A percentile compares a stretch with the other conserved stretches of the same genome.
Conservation (phyloP, 2,329 filamentous ascomycete genomes). For the Ceratocystis eucalypticola region DNA sequence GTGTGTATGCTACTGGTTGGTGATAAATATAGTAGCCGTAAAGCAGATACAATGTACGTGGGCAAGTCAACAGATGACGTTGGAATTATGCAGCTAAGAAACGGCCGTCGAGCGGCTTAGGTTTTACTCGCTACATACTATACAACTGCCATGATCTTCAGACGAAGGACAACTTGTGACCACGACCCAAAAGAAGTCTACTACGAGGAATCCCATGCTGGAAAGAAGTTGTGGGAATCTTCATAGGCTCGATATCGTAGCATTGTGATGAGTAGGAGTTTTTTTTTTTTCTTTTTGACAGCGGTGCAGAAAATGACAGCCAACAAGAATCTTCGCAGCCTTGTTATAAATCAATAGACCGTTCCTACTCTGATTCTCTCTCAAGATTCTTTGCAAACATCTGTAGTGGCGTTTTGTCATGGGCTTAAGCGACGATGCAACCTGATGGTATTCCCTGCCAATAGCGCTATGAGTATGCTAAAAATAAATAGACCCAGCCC, state of each 20-base stretch:
- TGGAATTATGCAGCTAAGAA: too few species aligned
- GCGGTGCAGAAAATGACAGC: neutral
- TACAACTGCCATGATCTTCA: neutral
- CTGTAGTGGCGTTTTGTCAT: too few species aligned
- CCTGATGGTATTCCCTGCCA: neutral
- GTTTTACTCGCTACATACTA: too few species aligned
- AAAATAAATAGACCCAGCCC: neutral
- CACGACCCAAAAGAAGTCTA: neutral
- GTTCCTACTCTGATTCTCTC: neutral
- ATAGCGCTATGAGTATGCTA: neutral
- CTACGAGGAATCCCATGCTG: neutral
- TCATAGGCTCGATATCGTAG: neutral
- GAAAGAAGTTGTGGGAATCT: neutral
- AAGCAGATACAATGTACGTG: neutral
- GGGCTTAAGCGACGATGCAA: neutral
- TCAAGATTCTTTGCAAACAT: neutral
- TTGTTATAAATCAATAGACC: neutral
- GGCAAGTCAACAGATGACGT: too few species aligned
- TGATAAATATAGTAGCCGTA: neutral
- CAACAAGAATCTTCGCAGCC: neutral
- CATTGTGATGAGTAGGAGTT: neutral
- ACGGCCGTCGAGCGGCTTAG: too few species aligned
- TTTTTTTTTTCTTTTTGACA: neutral
- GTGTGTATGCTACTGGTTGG: neutral
- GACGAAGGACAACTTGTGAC: neutral